Base-by-base conservation (phyloP, 768 basidiomycete genomes). In the Boletus huronensis region DNA sequence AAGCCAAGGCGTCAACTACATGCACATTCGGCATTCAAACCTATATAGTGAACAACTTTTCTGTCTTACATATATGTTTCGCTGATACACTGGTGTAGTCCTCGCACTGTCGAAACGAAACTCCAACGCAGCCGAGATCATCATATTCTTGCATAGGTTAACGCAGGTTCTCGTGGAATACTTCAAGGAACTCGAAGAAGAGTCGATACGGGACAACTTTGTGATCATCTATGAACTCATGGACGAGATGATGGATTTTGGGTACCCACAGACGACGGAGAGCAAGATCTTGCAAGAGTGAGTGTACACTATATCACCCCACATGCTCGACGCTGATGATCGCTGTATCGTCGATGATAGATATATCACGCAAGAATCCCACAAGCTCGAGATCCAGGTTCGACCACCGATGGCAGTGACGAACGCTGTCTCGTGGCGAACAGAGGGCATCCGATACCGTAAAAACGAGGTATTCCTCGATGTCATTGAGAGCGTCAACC, bases 211-310 rank as follows among this genome's bases (percentile, higher is more conserved):
- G 8, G 97, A 99, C 73, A 99, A 99, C 68, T 99, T 99, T 68
- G 97, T 99, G 38, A 97, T 99, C 68, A 97, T 99, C 48, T 99
- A 97, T 72, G 96, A 98, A 70, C 83, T 98, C 50, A 82, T 99
- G 77, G 96, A 98, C 65, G 97, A 99, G 78, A 98, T 98, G 93
- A 98, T 98, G 94, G 97, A 99, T 76, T 99, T 97, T 73, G 97
- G 97, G 8, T 98, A 88, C 69, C 96, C 97, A 0, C 97, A 98
- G 72, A 99, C 96, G 39, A 98, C 97, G 16, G 97, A 99, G 76
- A 93, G 91, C 80, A 98, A 99, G 79, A 99, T 98, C 63, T 74
- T 98, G 48, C 96, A 98, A 74, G 96, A 98, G 87, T 92, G 58
- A 64, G 85, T 76, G 28, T 41, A 8, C 29, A 16, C 2, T 13